phyloP scores from a whole-genome alignment of 306 rosid species.

The Sicyos edulis region DNA sequence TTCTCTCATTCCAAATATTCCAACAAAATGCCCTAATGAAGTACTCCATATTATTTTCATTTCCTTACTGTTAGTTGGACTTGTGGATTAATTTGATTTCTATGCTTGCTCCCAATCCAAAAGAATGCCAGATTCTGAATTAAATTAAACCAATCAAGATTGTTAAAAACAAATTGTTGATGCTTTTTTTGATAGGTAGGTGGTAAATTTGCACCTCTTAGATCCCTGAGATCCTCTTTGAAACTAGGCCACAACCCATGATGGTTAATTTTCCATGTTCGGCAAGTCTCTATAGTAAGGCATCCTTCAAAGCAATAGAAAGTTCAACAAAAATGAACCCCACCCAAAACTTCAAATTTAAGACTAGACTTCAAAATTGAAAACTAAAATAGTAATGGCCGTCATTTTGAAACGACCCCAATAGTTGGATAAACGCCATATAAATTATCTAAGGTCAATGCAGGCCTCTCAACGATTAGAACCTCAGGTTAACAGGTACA shows the following conservation, averaged over 20 bases:
- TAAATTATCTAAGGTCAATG: neutral
- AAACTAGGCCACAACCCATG: no score
- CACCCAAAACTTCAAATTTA: neutral
- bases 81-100: neutral
- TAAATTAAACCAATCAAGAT: no score
- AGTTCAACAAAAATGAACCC: neutral
- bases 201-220: no score
- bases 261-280: neutral
- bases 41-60: no score
- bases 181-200: no score
- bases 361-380: conserved; percentile 1
- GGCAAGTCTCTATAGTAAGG: neutral
- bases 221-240: no score
- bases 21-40: no score
- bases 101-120: neutral
- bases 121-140: neutral
- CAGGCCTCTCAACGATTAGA: neutral
- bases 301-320: neutral
- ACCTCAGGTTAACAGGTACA: neutral
- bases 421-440: neutral
- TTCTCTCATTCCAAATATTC: no score
- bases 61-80: neutral
- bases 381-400: neutral
- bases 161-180: no score
- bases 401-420: conserved; percentile 5